Base-by-base conservation (phyloP, 768 basidiomycete species). In the Leccinellum albellum region DNA sequence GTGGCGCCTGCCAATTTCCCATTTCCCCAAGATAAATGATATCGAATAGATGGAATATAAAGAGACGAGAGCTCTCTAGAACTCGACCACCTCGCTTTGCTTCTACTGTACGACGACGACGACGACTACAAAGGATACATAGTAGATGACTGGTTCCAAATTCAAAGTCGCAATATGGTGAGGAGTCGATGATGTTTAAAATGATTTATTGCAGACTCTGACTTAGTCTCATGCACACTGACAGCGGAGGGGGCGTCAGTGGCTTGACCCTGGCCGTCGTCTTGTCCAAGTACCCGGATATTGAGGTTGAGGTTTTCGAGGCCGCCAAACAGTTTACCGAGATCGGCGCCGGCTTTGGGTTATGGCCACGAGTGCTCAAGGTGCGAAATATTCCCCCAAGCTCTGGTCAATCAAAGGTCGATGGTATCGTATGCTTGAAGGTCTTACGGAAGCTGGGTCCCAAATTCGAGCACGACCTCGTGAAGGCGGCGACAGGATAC, bases 301-400 rank as follows among this genome's bases (percentile, higher is more conserved):
- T 86, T 26, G 78, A 83, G 31, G 75, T 85, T 37, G 77, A 80
- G 51, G 68, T 86, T 24, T 86, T 79, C 56, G 85, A 87, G 71
- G 76, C 74, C 13, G 78, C 83, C 28, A 63, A 66, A 40, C 68
- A 77, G 52, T 76, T 85, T 44, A 69, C 76, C 24, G 84, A 85
- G 67, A 42, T 84, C 24, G 85, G 85, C n/a, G 84, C 83, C 17
- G 85, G 85, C n/a, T 76, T 86, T 53, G 82, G 80, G 4, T 63
- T 73, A 33, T 79, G 75, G 76, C 73, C 71, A 15, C 69, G 78
- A 17, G 59, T 21, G 37, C 51, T 72, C 62, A 56, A 64, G 72
- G 74, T 72, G 7, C 13, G 10, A 0, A 5, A 14, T 33, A 40
- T 24, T 15, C 24, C 21, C 15, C 15, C 8, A 7, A 29, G 2